Evolutionary conservation across 2,329 filamentous ascomycete genomes (phyloP).

Genomic region (Hypoxylon sp.): DNA sequence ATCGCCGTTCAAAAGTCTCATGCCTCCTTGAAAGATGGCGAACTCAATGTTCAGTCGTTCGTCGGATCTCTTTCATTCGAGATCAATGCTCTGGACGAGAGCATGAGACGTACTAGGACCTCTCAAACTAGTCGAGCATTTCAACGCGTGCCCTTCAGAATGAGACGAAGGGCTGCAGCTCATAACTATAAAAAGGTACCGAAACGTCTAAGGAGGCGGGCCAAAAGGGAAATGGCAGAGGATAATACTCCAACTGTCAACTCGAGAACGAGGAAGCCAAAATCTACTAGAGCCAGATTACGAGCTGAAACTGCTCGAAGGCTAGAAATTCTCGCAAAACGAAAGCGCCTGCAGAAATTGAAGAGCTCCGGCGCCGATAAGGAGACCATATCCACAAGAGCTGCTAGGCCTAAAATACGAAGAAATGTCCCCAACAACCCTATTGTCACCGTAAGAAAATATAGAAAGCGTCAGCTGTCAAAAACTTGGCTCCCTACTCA

Average conservation of each 20-base stretch:
- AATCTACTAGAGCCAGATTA: slow-evolving; percentile 69
- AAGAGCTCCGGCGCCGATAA: slow-evolving; percentile 52
- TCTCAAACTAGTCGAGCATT: slow-evolving; percentile 79
- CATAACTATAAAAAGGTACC: slow-evolving; percentile 95
- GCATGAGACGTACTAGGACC: slow-evolving; percentile 80
- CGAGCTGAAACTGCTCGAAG: slow-evolving; percentile 82
- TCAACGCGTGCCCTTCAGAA: slow-evolving; percentile 86
- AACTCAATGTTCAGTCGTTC: slow-evolving; percentile 87
- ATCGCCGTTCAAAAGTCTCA: slow-evolving; percentile 66
- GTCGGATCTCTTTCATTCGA: slow-evolving; percentile 89
- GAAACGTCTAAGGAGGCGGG: slow-evolving; percentile 77
- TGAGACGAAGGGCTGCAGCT: slow-evolving; percentile 90
- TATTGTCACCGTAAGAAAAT: slow-evolving; percentile 71
- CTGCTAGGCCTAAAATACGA: slow-evolving; percentile 74
- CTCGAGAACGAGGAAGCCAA: slow-evolving; percentile 71
- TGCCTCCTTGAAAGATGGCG: slow-evolving; percentile 74
- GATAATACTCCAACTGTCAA: slow-evolving; percentile 91
- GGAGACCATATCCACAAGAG: slow-evolving; percentile 56
- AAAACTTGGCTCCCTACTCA: slow-evolving; percentile 98
- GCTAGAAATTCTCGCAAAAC: slow-evolving; percentile 73
- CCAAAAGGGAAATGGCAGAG: slow-evolving; percentile 80
- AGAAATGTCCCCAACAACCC: slow-evolving; percentile 76
- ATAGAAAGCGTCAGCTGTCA: slow-evolving; percentile 84
- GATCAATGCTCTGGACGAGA: slow-evolving; percentile 85
- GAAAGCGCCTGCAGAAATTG: slow-evolving; percentile 58